A percentile compares a stretch with the other conserved stretches of the same genome.
Evolutionary conservation across 1,284 basidiomycete species (phyloP).

Genomic region (Violaceomyces palustris): DNA sequence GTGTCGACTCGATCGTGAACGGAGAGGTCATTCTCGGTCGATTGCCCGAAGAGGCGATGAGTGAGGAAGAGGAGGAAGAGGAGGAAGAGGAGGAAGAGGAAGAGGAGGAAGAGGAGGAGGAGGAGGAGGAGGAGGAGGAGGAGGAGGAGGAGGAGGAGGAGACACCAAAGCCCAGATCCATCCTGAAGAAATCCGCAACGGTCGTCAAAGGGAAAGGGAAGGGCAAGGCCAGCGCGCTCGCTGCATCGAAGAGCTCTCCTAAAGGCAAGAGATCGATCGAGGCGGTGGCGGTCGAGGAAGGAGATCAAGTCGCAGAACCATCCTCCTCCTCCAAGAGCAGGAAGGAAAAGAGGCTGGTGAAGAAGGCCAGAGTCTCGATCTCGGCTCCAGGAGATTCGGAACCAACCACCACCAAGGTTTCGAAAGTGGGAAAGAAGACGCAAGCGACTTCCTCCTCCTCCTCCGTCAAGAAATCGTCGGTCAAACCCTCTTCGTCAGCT

Average conservation of each 20-base stretch:
- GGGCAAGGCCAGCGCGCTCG: slow-evolving; percentile 2
- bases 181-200: slow-evolving; percentile 26
- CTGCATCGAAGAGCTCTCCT: slow-evolving; percentile 4
- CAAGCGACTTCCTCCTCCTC: not conserved
- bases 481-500: not conserved
- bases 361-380: slow-evolving; percentile 24
- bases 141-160: slow-evolving; percentile 19
- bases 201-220: slow-evolving; percentile 10
- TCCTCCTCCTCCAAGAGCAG: slow-evolving; percentile 17
- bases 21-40: slow-evolving; percentile 11
- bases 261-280: too few relatives aligned
- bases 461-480: not conserved
- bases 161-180: slow-evolving; percentile 22
- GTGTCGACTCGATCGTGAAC: slow-evolving; percentile 21
- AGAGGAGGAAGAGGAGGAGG: slow-evolving; percentile 27
- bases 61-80: slow-evolving; percentile 29
- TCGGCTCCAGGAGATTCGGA: too few relatives aligned
- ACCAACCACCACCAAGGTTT: slow-evolving; percentile 16
- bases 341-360: slow-evolving; percentile 13
- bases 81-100: slow-evolving; percentile 35
- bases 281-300: not conserved
- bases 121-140: slow-evolving; percentile 13
- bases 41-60: slow-evolving; percentile 12
- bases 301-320: slow-evolving; percentile 4
- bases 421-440: slow-evolving; percentile 10